phyloP scores from a whole-genome alignment of 2,329 filamentous ascomycete genomes.

The Triangularia setosa region DNA sequence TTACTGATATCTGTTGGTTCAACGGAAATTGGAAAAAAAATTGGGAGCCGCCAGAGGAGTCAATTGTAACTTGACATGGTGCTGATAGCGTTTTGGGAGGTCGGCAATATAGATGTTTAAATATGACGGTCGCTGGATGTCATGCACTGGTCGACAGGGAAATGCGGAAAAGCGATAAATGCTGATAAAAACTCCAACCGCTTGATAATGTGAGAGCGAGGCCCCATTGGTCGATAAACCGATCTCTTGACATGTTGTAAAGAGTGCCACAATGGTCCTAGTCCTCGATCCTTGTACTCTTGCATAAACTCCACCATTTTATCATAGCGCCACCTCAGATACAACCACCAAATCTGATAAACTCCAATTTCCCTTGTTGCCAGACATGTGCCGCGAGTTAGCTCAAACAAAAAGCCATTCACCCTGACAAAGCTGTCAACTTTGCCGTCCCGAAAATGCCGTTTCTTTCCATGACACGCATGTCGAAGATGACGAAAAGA shows the following conservation, averaged over 20 bases:
- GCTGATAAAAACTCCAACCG: neutral
- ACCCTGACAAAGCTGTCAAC: neutral
- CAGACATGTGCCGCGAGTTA: neutral
- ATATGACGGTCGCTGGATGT: neutral
- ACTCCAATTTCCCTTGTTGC: neutral
- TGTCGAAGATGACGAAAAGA: conserved; percentile 1
- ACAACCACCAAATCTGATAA: neutral
- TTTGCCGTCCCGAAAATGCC: neutral
- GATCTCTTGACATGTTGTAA: neutral
- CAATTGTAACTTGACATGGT: neutral
- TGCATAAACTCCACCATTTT: neutral
- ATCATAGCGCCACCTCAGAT: neutral
- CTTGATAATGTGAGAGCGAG: neutral
- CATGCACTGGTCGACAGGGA: neutral
- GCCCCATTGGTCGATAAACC: neutral
- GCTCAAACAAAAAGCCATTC: neutral
- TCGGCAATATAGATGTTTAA: neutral
- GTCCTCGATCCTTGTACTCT: neutral
- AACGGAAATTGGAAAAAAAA: neutral
- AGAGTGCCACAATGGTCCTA: neutral
- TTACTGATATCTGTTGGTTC: neutral
- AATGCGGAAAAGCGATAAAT: neutral
- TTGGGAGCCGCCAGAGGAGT: neutral
- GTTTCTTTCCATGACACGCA: neutral
- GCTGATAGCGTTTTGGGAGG: neutral